Base-by-base conservation (phyloP, 768 basidiomycete species). In the Lentinus brumalis region DNA sequence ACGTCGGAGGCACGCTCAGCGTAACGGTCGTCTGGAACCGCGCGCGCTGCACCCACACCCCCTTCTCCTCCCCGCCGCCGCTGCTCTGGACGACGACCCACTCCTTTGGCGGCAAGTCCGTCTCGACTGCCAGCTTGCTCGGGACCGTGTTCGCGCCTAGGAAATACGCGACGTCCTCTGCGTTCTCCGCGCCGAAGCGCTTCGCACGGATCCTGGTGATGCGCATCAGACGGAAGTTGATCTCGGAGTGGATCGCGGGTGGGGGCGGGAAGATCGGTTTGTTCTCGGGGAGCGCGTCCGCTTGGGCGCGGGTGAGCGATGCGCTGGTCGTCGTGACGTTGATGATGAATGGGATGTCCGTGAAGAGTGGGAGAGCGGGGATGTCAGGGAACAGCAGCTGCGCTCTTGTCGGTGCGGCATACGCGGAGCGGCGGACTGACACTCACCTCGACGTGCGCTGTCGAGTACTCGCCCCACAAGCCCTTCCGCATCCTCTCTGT, bases 381-480 rank as follows among this genome's bases (percentile, higher is more conserved):
- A 63, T n/a, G 10, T 61, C 50, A 1, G 61, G 65, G n/a, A 62
- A 11, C 30, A 18, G 44, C 45, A 62, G 44, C 67, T 66, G 32
- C 3, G 14, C 21, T 35, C 35, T 35, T 35, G 35, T 35, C 11
- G 35, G 35, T 35, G 35, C 35, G 1, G 11, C 11, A 11, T 35
- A 11, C 11, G 35, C 35, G 35, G 35, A 35, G 35, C 7, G 6
- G 35, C 35, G 35, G 11, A 7, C 35, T 7, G 1, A 16, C 9
- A 55, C 61, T 29, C n/a, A 66, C 65, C 57, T 63, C 49, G 46
- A 60, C 59, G 4, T 52, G 26, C 3, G 63, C 61, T 3, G 54
- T 59, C 2, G 67, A 39, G 41, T 63, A 61, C 1, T 63, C 64
- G 11, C 67, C 64, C 67, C 67, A 68, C 6, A 68, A 26, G 10